These are phyloP conservation scores for Clitopilus hobsonii DNA, from an alignment of 768 basidiomycete species.

Conservation along the genomic window DNA sequence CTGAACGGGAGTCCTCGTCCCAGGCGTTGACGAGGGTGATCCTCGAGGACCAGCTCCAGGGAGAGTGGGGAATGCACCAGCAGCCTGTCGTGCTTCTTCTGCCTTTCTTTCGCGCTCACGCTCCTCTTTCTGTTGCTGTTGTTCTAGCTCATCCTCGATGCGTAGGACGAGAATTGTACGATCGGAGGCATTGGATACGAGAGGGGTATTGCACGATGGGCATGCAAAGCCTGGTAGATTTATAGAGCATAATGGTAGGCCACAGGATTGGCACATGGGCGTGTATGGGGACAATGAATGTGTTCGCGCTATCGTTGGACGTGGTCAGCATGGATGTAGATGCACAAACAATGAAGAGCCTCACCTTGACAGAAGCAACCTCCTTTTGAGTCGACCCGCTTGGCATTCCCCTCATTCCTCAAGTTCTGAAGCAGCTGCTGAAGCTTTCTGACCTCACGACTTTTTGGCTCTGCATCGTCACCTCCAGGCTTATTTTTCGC, in stretches of 20 bases:
- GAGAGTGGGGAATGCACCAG: conserved; percentile 62
- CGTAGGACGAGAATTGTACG: conserved; percentile 33
- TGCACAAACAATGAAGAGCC: conserved; percentile 1
- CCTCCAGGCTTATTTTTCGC: conserved; percentile 13
- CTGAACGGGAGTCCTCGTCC: conserved; percentile 20
- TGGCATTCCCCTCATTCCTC: conserved; percentile 26
- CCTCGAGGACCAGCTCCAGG: conserved; percentile 9
- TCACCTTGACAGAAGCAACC: conserved; percentile 71
- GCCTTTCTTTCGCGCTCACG: conserved; percentile 39
- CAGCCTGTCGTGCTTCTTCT: conserved; percentile 44
- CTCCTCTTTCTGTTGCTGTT: conserved; percentile 42
- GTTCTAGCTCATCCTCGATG: conserved; percentile 39
- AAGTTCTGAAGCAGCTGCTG: conserved; percentile 41
- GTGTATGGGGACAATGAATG: conserved; percentile 56
- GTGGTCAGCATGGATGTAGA: background rate
- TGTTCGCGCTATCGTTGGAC: conserved; percentile 36
- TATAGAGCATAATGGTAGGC: conserved; percentile 55
- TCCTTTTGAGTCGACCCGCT: conserved; percentile 44
- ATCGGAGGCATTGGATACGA: conserved; percentile 28
- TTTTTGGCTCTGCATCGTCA: conserved; percentile 34
- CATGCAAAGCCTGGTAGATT: conserved; percentile 53
- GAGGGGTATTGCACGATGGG: conserved; percentile 41
- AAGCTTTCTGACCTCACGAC: conserved; percentile 40
- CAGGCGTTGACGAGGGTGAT: conserved; percentile 7
- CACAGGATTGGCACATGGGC: conserved; percentile 53